phyloP scores from a whole-genome alignment of 192 early-diverging fungal genomes.

The Pilobolus umbonatus region DNA sequence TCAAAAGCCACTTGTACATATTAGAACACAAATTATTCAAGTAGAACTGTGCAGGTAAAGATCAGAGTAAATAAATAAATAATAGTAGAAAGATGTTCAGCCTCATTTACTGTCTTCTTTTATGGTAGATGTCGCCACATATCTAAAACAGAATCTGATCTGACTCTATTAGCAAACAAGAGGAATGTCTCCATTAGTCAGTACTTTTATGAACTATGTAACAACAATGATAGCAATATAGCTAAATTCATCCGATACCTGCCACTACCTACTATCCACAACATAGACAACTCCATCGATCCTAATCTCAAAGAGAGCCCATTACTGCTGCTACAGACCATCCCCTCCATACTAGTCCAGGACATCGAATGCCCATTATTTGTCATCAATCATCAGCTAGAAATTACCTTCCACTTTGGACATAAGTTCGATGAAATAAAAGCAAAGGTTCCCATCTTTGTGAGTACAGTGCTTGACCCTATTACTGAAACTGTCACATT shows the following conservation, averaged over 20 bases:
- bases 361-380: constrained; percentile 23
- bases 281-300: constrained; percentile 8
- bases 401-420: constrained; percentile 25
- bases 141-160: constrained; percentile 7
- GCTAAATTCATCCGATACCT: constrained; percentile 22
- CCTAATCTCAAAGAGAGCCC: constrained; percentile 11
- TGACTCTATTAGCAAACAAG: not conserved
- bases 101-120: not conserved
- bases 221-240: not conserved
- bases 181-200: not conserved
- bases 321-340: constrained; percentile 12
- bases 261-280: constrained; percentile 2
- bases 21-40: constrained; percentile 26
- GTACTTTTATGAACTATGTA: not conserved
- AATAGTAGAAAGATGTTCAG: not conserved
- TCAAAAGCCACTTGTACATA: constrained; percentile 9
- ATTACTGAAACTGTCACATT: not conserved
- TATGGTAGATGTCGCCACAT: not conserved
- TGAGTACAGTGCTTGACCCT: constrained; percentile 12
- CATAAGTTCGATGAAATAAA: constrained; percentile 22
- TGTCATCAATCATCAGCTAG: constrained; percentile 25
- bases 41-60: constrained; percentile 29
- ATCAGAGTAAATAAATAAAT: not conserved
- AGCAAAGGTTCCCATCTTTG: constrained; percentile 27
- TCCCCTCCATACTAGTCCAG: constrained; percentile 2